These are phyloP conservation scores for Nectriaceae sp. DNA, from an alignment of 2,329 filamentous ascomycete genomes.

Conservation along the genomic window DNA sequence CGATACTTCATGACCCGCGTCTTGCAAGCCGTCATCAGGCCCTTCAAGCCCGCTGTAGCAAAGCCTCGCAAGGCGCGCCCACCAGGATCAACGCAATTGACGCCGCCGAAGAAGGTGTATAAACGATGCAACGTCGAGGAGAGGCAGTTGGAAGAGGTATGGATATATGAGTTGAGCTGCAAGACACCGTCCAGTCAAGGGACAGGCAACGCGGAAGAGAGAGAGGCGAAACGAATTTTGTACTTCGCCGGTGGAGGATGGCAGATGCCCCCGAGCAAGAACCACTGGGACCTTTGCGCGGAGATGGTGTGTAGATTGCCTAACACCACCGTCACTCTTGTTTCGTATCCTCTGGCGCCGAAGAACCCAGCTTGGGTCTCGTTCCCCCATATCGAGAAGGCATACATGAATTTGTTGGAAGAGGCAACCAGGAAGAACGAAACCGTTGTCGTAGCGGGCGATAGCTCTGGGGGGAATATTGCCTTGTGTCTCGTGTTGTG, in stretches of 20 bases:
- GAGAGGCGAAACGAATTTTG: constrained; percentile 37
- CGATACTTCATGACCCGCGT: constrained; percentile 11
- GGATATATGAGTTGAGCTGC: constrained; percentile 25
- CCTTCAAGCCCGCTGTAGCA: constrained; percentile 14
- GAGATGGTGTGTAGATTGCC: constrained; percentile 45
- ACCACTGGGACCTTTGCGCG: constrained; percentile 54
- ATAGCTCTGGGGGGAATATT: constrained; percentile 58
- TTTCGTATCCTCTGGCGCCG: constrained; percentile 57
- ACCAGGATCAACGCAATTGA: constrained; percentile 14
- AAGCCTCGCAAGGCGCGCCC: constrained; percentile 6
- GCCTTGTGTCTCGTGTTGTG: constrained; percentile 39
- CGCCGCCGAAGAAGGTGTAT: constrained; percentile 4
- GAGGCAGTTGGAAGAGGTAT: constrained; percentile 22
- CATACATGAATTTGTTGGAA: constrained; percentile 44
- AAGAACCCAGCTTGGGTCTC: constrained; percentile 49
- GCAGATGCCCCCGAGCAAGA: constrained; percentile 48
- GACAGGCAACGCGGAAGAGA: constrained; percentile 17
- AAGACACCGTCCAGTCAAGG: not conserved
- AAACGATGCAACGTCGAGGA: constrained; percentile 22
- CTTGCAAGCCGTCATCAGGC: constrained; percentile 15
- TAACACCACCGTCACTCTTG: constrained; percentile 43
- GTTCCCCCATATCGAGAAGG: constrained; percentile 47
- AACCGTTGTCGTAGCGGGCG: constrained; percentile 51
- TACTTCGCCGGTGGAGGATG: constrained; percentile 61
- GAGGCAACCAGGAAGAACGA: constrained; percentile 39